These are phyloP conservation scores for Agapanthus africanus DNA, from an alignment of 106 monocot species.

Conservation along the genomic window DNA sequence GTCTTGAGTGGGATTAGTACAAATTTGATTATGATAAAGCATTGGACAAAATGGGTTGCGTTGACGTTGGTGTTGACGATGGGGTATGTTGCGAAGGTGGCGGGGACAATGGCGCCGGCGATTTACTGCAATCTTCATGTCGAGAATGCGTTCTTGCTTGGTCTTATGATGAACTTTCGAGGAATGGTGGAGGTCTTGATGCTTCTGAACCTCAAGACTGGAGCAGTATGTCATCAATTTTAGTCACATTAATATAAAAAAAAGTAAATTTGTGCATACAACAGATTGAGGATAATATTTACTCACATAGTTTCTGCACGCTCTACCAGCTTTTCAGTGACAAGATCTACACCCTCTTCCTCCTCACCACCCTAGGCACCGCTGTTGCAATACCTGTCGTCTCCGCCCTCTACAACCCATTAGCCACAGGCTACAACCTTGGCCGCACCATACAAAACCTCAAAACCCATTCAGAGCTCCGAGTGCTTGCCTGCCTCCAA, in stretches of 20 bases:
- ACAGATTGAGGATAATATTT: too few species aligned
- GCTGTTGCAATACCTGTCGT: neutral
- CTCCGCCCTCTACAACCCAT: conserved; percentile 11
- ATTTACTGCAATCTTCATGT: conserved; percentile 8
- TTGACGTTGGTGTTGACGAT: neutral
- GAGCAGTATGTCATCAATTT: conserved; percentile 4
- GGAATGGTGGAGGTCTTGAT: conserved; percentile 25
- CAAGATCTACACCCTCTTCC: too few species aligned
- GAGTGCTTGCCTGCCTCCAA: conserved; percentile 23
- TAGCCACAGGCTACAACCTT: neutral
- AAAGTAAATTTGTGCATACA: too few species aligned
- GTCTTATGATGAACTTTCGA: conserved; percentile 30
- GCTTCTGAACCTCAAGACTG: conserved; percentile 4
- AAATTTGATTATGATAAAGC: neutral
- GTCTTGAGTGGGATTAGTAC: neutral
- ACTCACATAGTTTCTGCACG: too few species aligned
- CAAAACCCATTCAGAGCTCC: conserved; percentile 20
- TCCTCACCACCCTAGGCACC: too few species aligned
- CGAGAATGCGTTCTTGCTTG: conserved; percentile 16
- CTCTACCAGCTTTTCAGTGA: too few species aligned
- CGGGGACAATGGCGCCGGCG: conserved; percentile 9
- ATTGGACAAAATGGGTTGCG: neutral
- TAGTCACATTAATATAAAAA: too few species aligned
- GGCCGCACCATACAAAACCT: conserved; percentile 17
- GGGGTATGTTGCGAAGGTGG: conserved; percentile 2